Base-by-base conservation (phyloP, 108 stramenopile species). In the Pseudonitzschia multiseries region DNA sequence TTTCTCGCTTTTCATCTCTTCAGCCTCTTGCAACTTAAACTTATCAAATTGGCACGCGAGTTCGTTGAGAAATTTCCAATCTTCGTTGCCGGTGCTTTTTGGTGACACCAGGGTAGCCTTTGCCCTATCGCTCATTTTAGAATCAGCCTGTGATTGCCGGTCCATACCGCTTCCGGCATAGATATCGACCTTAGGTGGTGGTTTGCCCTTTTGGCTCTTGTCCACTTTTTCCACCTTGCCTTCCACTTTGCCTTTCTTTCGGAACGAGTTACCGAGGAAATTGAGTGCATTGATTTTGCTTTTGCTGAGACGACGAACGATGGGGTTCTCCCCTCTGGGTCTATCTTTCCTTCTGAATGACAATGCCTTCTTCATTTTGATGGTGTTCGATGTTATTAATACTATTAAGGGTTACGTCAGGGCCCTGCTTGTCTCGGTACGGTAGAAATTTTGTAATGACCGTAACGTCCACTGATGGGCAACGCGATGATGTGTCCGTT, bases 41-140 rank as follows among this genome's bases (percentile, higher is more conserved):
- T 59, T 40, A 51, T 83, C 75, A 36, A 46, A 76, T 40, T 73
- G 67, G 26, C 41, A 26, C 2, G 76, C 65, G 2, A 83, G 74
- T 43, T 83, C 66, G 41, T 75, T 75, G 0, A 78, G 46, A 31
- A 74, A 75, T 1, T 61, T 57, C 76, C 77, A 78, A 56, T 83
- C 74, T 12, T 78, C 68, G 18, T 78, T 64, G 12, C 48, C 65
- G 0, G 33, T 21, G n/a, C 14, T 8, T 56, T 73, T 72, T 46
- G 75, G 67, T 5, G 61, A 27, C 28, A 76, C 29, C 46, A 63
- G 18, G 1, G 56, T 59, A 6, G 15, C 41, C 33, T 59, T 68
- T 10, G 66, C 69, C 43, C 59, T 61, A 1, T 68, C 75, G 44
- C 48, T 69, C 65, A 61, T 62, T 13, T 46, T 0, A 17, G 41